These are phyloP conservation scores for Dalbergia oliveri DNA, from an alignment of 306 rosid genomes.

Conservation along the genomic window DNA sequence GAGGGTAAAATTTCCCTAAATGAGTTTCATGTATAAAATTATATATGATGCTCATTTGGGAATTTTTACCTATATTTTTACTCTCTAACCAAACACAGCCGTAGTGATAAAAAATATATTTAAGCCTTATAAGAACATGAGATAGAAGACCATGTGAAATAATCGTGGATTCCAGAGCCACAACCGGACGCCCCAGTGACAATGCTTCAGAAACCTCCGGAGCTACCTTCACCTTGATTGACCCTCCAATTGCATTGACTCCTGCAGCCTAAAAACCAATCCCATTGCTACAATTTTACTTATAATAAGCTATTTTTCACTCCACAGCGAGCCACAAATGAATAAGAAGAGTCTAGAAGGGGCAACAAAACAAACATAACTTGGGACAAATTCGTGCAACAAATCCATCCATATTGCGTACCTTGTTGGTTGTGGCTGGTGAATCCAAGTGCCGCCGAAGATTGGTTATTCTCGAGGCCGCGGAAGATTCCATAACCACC, in stretches of 20 bases:
- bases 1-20: too few relatives aligned
- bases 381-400: too few relatives aligned
- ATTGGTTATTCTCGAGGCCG: constrained; percentile 63
- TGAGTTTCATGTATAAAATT: too few relatives aligned
- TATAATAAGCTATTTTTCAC: constrained; percentile 1
- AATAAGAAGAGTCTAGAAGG: background rate
- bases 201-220: constrained; percentile 82
- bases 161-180: constrained; percentile 94
- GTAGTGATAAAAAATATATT: too few relatives aligned
- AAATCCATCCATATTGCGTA: background rate
- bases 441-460: constrained; percentile 64
- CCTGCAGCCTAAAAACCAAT: constrained; percentile 42
- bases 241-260: constrained; percentile 41
- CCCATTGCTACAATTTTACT: background rate
- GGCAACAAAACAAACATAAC: too few relatives aligned
- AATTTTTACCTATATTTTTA: too few relatives aligned
- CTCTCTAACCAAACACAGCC: too few relatives aligned
- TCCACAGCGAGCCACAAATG: background rate
- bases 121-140: background rate
- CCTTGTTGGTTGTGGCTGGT: constrained; percentile 44
- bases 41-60: too few relatives aligned
- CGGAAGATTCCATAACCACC: constrained; percentile 58
- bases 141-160: constrained; percentile 78
- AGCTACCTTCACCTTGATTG: constrained; percentile 62
- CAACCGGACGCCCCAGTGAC: constrained; percentile 72